Conservation (phyloP, 169 alveolate genomes). For the Cryptosporidium ryanae region DNA sequence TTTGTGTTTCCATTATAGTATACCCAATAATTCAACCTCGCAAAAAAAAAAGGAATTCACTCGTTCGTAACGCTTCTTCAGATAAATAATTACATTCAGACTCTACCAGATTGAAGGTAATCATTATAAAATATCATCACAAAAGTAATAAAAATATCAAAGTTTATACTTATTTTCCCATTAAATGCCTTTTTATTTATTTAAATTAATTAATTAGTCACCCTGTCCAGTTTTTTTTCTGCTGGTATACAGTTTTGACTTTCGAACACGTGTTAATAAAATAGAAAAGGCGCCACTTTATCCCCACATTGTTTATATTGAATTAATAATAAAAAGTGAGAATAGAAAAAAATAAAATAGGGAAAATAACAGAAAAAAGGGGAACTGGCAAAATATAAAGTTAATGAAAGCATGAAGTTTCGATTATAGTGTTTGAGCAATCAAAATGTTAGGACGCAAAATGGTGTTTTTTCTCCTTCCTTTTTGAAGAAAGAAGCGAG, state of each 20-base stretch:
- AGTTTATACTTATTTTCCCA: not conserved
- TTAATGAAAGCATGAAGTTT: no score
- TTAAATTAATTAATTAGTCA: not conserved
- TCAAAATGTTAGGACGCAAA: no score
- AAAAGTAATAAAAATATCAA: not conserved
- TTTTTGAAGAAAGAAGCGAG: no score
- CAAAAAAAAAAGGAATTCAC: not conserved
- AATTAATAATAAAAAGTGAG: not conserved
- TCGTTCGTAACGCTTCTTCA: not conserved
- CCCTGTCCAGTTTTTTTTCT: no score
- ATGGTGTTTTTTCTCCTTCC: no score
- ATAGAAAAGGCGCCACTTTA: slow-evolving; percentile 49
- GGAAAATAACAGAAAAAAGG: no score
- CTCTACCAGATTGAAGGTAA: not conserved
- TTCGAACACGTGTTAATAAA: slow-evolving; percentile 37
- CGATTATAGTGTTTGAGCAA: no score
- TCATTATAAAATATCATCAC: not conserved
- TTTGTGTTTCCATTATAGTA: no score
- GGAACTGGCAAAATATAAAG: no score
- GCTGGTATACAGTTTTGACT: not conserved
- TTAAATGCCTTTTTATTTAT: slow-evolving; percentile 3
- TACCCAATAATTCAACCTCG: no score
- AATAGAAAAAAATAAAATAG: not conserved
- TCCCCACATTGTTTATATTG: slow-evolving; percentile 58
- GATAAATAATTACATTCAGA: not conserved